phyloP scores from a whole-genome alignment of 176 grass and related monocot genomes.

The Juncus effusus region DNA sequence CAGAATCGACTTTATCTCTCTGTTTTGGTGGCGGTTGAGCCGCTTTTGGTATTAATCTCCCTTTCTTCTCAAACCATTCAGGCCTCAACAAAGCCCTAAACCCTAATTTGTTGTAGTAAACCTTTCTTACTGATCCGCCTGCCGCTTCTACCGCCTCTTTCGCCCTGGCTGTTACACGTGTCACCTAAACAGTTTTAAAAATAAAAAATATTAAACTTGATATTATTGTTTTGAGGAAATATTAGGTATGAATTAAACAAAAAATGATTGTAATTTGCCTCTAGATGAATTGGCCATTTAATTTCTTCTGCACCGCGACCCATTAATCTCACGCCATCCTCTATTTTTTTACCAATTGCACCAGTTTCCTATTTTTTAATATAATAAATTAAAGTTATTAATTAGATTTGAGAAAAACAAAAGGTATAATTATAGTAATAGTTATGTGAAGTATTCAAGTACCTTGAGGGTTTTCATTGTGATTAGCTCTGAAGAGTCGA shows the following conservation, averaged over 20 bases:
- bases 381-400: conserved; percentile 17
- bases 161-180: conserved; percentile 65
- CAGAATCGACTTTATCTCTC: conserved; percentile 65
- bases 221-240: not conserved
- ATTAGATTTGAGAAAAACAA: conserved; percentile 19
- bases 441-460: conserved; percentile 20
- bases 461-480: conserved; percentile 98
- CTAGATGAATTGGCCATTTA: conserved; percentile 95
- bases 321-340: conserved; percentile 96
- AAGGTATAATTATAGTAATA: conserved; percentile 13
- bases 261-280: conserved; percentile 37
- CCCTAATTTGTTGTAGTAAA: conserved; percentile 92
- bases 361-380: conserved; percentile 49
- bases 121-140: conserved; percentile 72
- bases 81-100: conserved; percentile 84
- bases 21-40: conserved; percentile 93
- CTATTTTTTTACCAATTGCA: conserved; percentile 92
- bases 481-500: conserved; percentile 87
- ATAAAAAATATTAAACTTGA: not conserved
- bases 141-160: conserved; percentile 80
- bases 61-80: conserved; percentile 92
- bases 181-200: conserved; percentile 26
- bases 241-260: not conserved
- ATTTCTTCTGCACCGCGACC: conserved; percentile 87
- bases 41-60: conserved; percentile 61